Conservation (phyloP, 352 stramenopile genomes). For the Nothophytophthora sp. region DNA sequence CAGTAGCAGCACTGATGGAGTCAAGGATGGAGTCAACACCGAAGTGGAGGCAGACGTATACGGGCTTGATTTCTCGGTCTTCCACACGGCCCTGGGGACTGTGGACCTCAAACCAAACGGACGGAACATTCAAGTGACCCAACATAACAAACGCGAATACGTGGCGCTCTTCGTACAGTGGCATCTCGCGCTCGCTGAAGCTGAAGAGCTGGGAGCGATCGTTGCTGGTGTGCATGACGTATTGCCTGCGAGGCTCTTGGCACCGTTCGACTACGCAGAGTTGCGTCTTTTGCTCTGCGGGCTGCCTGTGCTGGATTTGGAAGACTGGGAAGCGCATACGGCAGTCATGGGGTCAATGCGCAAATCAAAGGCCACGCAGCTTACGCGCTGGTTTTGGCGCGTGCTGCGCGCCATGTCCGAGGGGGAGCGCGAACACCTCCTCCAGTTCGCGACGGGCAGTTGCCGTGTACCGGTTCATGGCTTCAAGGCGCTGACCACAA, state of each 20-base stretch:
- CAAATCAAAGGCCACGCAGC: slow-evolving; percentile 20
- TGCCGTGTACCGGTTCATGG: slow-evolving; percentile 56
- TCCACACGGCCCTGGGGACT: slow-evolving; percentile 32
- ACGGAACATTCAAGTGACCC: slow-evolving; percentile 86
- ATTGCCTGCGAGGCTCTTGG: slow-evolving; percentile 89
- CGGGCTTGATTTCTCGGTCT: slow-evolving; percentile 53
- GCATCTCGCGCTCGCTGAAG: slow-evolving; percentile 83
- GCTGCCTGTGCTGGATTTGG: slow-evolving; percentile 89
- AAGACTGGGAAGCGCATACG: slow-evolving; percentile 93
- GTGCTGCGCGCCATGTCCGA: slow-evolving; percentile 39
- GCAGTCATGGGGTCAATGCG: slow-evolving; percentile 30
- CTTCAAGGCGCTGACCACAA: slow-evolving; percentile 51
- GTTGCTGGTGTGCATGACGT: slow-evolving; percentile 94
- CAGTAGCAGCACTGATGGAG: neutral
- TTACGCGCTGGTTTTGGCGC: slow-evolving; percentile 95
- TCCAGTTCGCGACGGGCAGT: slow-evolving; percentile 66
- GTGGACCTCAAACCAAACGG: slow-evolving; percentile 92
- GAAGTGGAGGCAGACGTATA: slow-evolving; percentile 33
- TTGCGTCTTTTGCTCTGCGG: slow-evolving; percentile 94
- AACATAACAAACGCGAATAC: slow-evolving; percentile 94
- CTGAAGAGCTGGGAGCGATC: slow-evolving; percentile 73
- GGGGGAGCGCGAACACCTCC: slow-evolving; percentile 38
- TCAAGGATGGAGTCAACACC: neutral
- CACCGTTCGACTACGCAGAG: slow-evolving; percentile 96
- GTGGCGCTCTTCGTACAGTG: slow-evolving; percentile 91